Evolutionary conservation across 2,329 filamentous ascomycete species (phyloP), one percentile per base, ranked within the genome.

Genomic region (Pseudogymnoascus sp.): DNA sequence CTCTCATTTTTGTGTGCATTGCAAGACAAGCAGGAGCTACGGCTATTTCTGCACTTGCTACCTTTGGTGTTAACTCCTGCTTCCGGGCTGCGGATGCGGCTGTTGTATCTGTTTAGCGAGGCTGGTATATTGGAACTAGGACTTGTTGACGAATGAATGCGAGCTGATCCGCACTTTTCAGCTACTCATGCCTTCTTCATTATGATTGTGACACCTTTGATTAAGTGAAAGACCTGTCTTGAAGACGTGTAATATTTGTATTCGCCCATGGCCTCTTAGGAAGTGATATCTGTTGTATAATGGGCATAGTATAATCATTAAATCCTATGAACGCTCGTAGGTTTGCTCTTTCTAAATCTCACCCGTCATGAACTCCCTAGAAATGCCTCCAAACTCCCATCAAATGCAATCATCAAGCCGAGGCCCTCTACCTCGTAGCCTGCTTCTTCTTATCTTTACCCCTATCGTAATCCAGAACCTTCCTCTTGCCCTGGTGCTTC

Each of bases 401-500:
- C 5, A 55, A 55, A 55, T 55, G 48, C 48, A 55, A 33, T 35
- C 48, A 35, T 55, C 5, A 55, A 21, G n/a, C 15, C 10, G 21
- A 3, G 18, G 12, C 5, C 7, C 35, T 10, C 33, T 59, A 40
- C 3, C 33, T 59, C 35, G 18, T 18, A 59, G 21, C 13, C 18
- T 59, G 58, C 58, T 27, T 59, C 58, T 27, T 42, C 37, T 37
- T n/a, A 29, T 61, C 55, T 25, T 15, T 63, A 35, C 42, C 25
- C 21, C 36, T 40, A 39, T 33, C 59, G 31, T 67, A 73, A 66
- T 73, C 69, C 18, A 72, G 18, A 37, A 87, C 78, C 64, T 76
- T 77, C 61, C 84, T 78, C 48, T 80, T 79, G 5, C 77, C 76
- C 68, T 82, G 80, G 35, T 83, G 79, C 67, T 82, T 78, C 10